Conservation (phyloP, 2,329 filamentous ascomycete genomes). For the Plectosphaerella cucumerina region DNA sequence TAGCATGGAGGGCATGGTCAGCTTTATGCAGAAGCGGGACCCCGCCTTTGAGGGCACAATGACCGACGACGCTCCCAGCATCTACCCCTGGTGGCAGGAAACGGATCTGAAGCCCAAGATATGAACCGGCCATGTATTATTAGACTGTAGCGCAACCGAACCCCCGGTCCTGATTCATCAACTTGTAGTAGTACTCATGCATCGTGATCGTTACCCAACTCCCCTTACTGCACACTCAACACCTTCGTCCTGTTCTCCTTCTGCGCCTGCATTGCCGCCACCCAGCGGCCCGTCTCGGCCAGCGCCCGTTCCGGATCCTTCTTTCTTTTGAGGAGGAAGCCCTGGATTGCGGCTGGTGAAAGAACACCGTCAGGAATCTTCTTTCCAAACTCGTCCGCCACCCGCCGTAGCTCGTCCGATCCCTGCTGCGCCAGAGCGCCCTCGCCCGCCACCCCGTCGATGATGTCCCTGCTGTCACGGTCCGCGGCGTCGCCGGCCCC, state of each 20-base stretch:
- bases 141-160: background rate
- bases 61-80: constrained; percentile 52
- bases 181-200: too few species aligned
- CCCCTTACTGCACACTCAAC: constrained; percentile 10
- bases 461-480: background rate
- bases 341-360: constrained; percentile 60
- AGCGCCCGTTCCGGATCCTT: constrained; percentile 52
- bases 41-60: constrained; percentile 59
- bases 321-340: constrained; percentile 60
- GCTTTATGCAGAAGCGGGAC: constrained; percentile 66
- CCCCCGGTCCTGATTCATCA: too few species aligned
- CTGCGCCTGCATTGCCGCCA: constrained; percentile 44
- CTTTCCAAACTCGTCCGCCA: constrained; percentile 46
- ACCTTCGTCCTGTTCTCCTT: constrained; percentile 47
- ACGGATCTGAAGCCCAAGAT: constrained; percentile 25
- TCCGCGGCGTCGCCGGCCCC: background rate
- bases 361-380: constrained; percentile 49
- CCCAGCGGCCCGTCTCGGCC: constrained; percentile 49
- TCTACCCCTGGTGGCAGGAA: constrained; percentile 67
- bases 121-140: background rate
- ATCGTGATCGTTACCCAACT: too few species aligned
- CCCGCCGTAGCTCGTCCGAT: constrained; percentile 32
- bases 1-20: constrained; percentile 61
- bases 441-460: constrained; percentile 6
- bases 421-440: constrained; percentile 22